phyloP scores from a whole-genome alignment of 1,284 basidiomycete species.

The Apiotrichum sp. region DNA sequence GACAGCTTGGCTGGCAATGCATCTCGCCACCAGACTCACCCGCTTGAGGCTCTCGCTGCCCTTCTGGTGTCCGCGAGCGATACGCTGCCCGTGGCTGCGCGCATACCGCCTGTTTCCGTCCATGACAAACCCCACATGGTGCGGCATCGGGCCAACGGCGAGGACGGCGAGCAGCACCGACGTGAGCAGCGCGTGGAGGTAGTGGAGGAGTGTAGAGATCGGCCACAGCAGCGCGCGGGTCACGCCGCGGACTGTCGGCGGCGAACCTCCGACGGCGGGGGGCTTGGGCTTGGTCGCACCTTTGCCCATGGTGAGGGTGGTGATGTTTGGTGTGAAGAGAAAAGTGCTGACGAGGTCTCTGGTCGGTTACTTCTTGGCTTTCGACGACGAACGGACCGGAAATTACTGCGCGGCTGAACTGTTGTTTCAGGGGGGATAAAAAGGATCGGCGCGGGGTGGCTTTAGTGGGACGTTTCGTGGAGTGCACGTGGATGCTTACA shows the following conservation, averaged over 20 bases:
- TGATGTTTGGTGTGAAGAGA: not conserved
- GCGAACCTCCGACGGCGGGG: not conserved
- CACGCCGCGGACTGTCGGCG: slow-evolving; percentile 1
- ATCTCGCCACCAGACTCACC: slow-evolving; percentile 51
- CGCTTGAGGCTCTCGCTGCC: slow-evolving; percentile 77
- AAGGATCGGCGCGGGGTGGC: too few species aligned
- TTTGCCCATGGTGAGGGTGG: not conserved
- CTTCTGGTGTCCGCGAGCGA: slow-evolving; percentile 72
- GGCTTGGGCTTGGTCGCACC: too few species aligned
- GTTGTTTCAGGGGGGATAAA: too few species aligned
- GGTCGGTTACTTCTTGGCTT: too few species aligned
- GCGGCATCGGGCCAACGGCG: slow-evolving; percentile 75
- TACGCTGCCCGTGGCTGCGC: slow-evolving; percentile 58
- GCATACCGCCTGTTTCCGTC: slow-evolving; percentile 96
- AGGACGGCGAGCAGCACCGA: slow-evolving; percentile 58
- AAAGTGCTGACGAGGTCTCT: not conserved
- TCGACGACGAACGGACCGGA: too few species aligned
- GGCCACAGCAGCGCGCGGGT: slow-evolving; percentile 9
- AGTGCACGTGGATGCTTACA: too few species aligned
- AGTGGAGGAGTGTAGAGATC: slow-evolving; percentile 26
- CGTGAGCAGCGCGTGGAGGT: slow-evolving; percentile 35
- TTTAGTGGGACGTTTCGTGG: too few species aligned
- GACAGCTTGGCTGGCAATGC: too few species aligned
- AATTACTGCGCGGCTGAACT: too few species aligned
- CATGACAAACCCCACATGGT: slow-evolving; percentile 95